These are phyloP conservation scores for Fomitopsis pulvina DNA, from an alignment of 768 basidiomycete species.

Conservation along the genomic window DNA sequence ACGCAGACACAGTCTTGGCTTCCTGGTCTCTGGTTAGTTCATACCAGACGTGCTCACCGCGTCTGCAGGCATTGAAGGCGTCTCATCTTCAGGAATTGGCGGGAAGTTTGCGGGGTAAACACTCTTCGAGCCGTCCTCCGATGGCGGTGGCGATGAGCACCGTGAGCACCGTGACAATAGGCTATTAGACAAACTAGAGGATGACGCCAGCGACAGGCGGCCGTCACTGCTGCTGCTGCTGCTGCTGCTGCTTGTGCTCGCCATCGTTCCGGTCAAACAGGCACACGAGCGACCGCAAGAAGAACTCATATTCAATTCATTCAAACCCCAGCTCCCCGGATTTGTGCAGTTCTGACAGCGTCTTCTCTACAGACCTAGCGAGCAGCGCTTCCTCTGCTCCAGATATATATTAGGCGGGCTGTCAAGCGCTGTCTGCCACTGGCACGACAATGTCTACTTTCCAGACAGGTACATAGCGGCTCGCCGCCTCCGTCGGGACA, in stretches of 20 bases:
- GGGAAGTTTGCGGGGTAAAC: slow-evolving; percentile 18
- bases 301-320: too few relatives aligned
- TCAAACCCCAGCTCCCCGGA: too few relatives aligned
- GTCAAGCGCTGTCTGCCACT: too few relatives aligned
- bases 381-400: too few relatives aligned
- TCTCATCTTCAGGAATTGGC: slow-evolving; percentile 18
- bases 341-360: too few relatives aligned
- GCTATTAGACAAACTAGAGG: not conserved
- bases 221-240: not conserved
- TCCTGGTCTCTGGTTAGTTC: too few relatives aligned
- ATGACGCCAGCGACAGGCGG: not conserved
- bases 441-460: too few relatives aligned
- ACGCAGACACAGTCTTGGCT: not conserved
- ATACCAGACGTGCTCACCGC: slow-evolving; percentile 12
- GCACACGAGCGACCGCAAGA: too few relatives aligned
- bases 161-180: not conserved
- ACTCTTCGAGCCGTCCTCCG: not conserved
- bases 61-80: slow-evolving; percentile 17
- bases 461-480: too few relatives aligned
- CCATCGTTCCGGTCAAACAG: not conserved
- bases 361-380: too few relatives aligned
- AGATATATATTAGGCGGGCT: too few relatives aligned
- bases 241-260: not conserved
- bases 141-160: not conserved
- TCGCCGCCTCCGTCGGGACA: too few relatives aligned